Evolutionary conservation across 2,329 filamentous ascomycete genomes (phyloP), one percentile per base, ranked within the genome.

Genomic region (Cryphonectria naterciae): DNA sequence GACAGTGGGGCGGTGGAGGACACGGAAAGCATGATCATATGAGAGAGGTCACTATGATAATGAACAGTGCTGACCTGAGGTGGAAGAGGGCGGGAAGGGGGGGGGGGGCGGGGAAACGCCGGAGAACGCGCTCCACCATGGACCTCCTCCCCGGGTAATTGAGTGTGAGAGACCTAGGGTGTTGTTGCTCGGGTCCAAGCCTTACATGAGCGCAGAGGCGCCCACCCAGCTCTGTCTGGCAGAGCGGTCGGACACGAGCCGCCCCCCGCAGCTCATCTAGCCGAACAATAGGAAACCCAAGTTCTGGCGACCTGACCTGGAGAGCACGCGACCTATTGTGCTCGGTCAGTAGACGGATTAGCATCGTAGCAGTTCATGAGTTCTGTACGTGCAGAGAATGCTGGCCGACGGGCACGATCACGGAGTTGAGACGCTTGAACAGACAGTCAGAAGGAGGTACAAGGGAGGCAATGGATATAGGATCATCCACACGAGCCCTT

Each of bases 1-100:
- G 81, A 77, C 15, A 76, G 72, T 5, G 77, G 71, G 15, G 77
- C 75, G 2, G 77, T 79, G 41, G 80, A 78, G 25, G 75, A 75
- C 22, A 68, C 67, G 28, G 74, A 72, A n/a, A 68, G 72, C 0
- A 73, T 71, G 32, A 75, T 79, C 68, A 75, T 80, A 77, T 79
- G 74, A 78, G 25, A 28, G 74, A 78, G 25, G 43, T 22, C 28
- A 2, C 25, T 28, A 25, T 37, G 61, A 25, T 37, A 39, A 19
- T 58, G 54, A 19, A 17, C 13, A 8, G 25, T 17, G 54, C 13
- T 19, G 54, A 6, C 25, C 17, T 4, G 25, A 10, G 52, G 52
- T 5, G 37, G 37, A 11, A 32, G n/a, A 32, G 32, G 32, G 32
- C 10, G 37, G 7, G 37, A 39, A 2, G 8, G 37, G 37, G 37